These are phyloP conservation scores for Gossypium bickii DNA, from an alignment of 345 rosid species.

Conservation along the genomic window DNA sequence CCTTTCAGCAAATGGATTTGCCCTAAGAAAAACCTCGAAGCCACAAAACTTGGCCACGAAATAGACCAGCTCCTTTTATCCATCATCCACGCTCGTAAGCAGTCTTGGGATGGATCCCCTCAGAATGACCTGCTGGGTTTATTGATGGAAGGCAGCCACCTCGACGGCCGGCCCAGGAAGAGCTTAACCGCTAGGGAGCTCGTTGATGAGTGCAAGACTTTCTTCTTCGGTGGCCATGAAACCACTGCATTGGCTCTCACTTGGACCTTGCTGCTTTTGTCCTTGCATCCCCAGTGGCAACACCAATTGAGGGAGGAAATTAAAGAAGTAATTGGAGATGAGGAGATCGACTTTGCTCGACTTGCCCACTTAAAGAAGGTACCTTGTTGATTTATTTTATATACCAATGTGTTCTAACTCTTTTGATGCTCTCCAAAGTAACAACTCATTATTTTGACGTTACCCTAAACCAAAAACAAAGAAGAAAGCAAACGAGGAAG, in stretches of 20 bases:
- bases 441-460: too few species aligned
- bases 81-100: constrained; percentile 47
- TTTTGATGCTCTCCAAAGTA: too few species aligned
- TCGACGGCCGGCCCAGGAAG: constrained; percentile 39
- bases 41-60: constrained; percentile 57
- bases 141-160: constrained; percentile 33
- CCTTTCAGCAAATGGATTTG: constrained; percentile 58
- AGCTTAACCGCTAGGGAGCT: constrained; percentile 50
- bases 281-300: constrained; percentile 80
- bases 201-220: constrained; percentile 92
- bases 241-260: constrained; percentile 83
- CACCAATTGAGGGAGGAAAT: constrained; percentile 69
- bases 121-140: constrained; percentile 58
- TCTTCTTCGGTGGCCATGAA: constrained; percentile 93
- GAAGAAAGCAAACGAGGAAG: too few species aligned
- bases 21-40: constrained; percentile 49
- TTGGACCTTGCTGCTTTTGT: constrained; percentile 85
- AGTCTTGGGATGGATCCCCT: constrained; percentile 10
- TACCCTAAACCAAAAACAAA: too few species aligned
- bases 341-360: constrained; percentile 44
- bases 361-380: constrained; percentile 89
- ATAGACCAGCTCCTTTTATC: constrained; percentile 59
- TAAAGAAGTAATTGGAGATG: constrained; percentile 51
- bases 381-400: not conserved
- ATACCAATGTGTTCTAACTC: not conserved